Percentiles rank a stretch among this genome's conserved stretches.
phyloP scores from a whole-genome alignment of 257 asterid species.

The Ocimum tenuiflorum region DNA sequence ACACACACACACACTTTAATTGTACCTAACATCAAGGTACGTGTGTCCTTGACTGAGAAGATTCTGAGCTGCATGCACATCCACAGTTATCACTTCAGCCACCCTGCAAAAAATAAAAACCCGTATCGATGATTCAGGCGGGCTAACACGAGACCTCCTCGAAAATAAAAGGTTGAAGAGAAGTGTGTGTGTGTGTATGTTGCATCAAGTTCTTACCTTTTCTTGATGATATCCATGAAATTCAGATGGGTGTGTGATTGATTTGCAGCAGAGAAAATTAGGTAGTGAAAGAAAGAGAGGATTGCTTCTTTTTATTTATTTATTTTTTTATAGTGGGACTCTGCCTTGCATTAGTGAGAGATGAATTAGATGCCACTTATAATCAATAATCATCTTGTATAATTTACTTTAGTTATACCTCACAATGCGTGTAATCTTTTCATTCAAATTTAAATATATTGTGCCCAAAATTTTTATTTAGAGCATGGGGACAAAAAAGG shows the following conservation, averaged over 20 bases:
- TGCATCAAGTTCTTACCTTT: slow-evolving; percentile 17
- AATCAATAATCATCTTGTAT: too few species aligned
- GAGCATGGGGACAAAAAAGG: too few species aligned
- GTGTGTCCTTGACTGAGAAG: slow-evolving; percentile 44
- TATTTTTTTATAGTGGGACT: slow-evolving; percentile 21
- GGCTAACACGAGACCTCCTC: slow-evolving; percentile 1
- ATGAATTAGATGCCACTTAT: slow-evolving; percentile 14
- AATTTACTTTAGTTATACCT: too few species aligned
- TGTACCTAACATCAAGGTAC: slow-evolving; percentile 81
- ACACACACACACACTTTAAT: too few species aligned
- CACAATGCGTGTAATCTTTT: too few species aligned
- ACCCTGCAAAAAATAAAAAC: slow-evolving; percentile 28
- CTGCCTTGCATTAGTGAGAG: slow-evolving; percentile 10
- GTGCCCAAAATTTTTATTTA: too few species aligned
- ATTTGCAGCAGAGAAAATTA: neutral
- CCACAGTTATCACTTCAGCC: slow-evolving; percentile 43
- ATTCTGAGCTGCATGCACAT: slow-evolving; percentile 51
- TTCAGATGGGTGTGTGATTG: neutral
- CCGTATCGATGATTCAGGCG: slow-evolving; percentile 15
- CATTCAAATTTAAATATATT: too few species aligned
- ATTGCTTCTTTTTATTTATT: too few species aligned
- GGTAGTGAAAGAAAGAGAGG: neutral
- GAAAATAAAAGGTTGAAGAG: neutral
- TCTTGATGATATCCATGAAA: slow-evolving; percentile 23
- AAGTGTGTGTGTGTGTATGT: neutral